Base-by-base conservation (phyloP, 352 stramenopile species). In the Phytophthora megakarya region DNA sequence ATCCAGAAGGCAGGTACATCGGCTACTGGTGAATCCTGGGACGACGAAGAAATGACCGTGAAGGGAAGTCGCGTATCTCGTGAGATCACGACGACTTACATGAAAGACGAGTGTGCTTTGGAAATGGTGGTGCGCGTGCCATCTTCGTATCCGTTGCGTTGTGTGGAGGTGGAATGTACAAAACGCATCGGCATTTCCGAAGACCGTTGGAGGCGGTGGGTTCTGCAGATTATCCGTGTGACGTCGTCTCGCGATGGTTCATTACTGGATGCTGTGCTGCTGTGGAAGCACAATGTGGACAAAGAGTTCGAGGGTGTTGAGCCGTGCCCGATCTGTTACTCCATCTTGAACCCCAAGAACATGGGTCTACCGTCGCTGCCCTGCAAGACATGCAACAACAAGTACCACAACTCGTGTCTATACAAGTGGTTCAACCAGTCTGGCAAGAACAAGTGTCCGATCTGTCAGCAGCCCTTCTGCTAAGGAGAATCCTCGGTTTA, bases 361-460 rank as follows among this genome's bases (percentile, higher is more conserved):
- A 96, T 96, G 86, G 83, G 78, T 0, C 70, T 97, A 49, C 91
- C 91, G 32, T 93, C 88, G 30, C 61, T 97, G 57, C 73, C 84
- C 25, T 97, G 91, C 81, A 97, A 96, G 67, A 97, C 89, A 26
- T 97, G 91, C 80, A 78, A 72, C 52, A 97, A 97, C 81, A 95
- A 93, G 75, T 97, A 97, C 78, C 91, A 97, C 80, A 95, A 94
- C 71, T 92, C 86, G 67, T 97, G 91, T 67, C 76, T 97, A 26
- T 96, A 97, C 88, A 97, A 97, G 79, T 97, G 91, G 90, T 97
- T 97, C 74, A 95, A 94, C 73, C 92, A 96, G 62, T 96, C 87
- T 55, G 87, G 88, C 75, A 97, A 97, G 77, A 97, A 96, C 84
- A 97, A 95, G 72, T 97, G 91, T 51, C 90, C 91, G 51, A 94